Conservation (phyloP, 208 protist genomes). For the Sergeia podlipaevii region DNA sequence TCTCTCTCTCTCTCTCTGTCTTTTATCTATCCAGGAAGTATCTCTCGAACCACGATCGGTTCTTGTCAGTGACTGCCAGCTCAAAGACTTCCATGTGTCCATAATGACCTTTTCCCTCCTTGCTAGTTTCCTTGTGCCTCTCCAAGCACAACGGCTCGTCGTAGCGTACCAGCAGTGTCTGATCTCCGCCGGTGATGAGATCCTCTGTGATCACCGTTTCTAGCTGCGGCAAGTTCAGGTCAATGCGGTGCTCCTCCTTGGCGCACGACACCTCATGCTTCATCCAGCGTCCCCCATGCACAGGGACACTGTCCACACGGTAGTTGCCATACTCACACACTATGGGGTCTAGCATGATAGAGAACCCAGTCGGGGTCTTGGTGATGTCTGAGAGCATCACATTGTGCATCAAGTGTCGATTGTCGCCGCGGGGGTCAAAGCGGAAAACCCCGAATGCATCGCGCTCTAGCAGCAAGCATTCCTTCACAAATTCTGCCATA, state of each 20-base stretch:
- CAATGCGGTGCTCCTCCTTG: slow-evolving; percentile 61
- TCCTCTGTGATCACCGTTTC: slow-evolving; percentile 44
- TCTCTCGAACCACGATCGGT: slow-evolving; percentile 53
- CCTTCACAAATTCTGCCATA: slow-evolving; percentile 63
- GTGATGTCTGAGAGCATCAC: slow-evolving; percentile 59
- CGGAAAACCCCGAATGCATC: slow-evolving; percentile 76
- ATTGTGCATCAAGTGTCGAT: slow-evolving; percentile 58
- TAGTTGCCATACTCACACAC: slow-evolving; percentile 62
- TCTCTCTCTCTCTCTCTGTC: not conserved
- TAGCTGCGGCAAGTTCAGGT: slow-evolving; percentile 31
- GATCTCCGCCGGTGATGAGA: slow-evolving; percentile 14
- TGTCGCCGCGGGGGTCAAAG: slow-evolving; percentile 77
- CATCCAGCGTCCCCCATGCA: slow-evolving; percentile 64
- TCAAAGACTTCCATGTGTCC: slow-evolving; percentile 75
- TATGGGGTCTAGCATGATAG: slow-evolving; percentile 42
- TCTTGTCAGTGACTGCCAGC: slow-evolving; percentile 54
- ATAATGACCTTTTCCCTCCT: slow-evolving; percentile 49
- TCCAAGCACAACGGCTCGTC: slow-evolving; percentile 54
- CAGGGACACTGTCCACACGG: slow-evolving; percentile 20
- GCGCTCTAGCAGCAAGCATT: slow-evolving; percentile 72
- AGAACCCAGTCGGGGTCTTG: slow-evolving; percentile 53
- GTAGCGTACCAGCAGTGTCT: slow-evolving; percentile 47
- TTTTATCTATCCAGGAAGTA: slow-evolving; percentile 71
- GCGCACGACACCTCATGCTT: slow-evolving; percentile 56
- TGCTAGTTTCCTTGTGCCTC: slow-evolving; percentile 54